Percentiles rank a stretch among this genome's conserved stretches.
These are phyloP conservation scores for Candida glucosophila DNA, from an alignment of 1,139 yeast species.

Conservation along the genomic window DNA sequence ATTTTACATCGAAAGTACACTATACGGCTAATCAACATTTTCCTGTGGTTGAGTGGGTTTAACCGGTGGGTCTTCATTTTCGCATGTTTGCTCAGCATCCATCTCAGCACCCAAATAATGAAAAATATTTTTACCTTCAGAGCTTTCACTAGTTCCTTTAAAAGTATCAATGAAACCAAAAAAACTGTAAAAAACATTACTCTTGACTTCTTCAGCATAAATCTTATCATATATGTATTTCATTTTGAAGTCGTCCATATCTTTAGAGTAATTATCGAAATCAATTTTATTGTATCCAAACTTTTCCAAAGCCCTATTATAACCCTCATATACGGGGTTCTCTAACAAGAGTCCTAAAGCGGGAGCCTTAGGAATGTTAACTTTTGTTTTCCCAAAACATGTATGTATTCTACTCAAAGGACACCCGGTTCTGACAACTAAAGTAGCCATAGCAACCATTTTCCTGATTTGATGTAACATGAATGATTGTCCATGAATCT, in stretches of 20 bases:
- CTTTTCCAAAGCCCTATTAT: slow-evolving; percentile 61
- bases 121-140: slow-evolving; percentile 44
- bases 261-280: slow-evolving; percentile 55
- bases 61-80: background rate
- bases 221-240: slow-evolving; percentile 86
- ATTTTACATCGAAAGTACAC: too few species aligned
- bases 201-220: slow-evolving; percentile 79
- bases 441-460: slow-evolving; percentile 94
- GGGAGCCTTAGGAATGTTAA: slow-evolving; percentile 96
- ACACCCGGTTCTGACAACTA: slow-evolving; percentile 78
- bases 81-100: too few species aligned
- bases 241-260: slow-evolving; percentile 82
- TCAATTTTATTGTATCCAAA: slow-evolving; percentile 76
- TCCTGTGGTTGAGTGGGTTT: slow-evolving; percentile 7
- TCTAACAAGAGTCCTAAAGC: slow-evolving; percentile 87
- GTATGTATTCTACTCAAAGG: slow-evolving; percentile 70
- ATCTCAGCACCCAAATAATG: slow-evolving; percentile 61
- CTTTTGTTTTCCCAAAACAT: slow-evolving; percentile 64
- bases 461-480: slow-evolving; percentile 98
- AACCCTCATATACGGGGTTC: slow-evolving; percentile 84
- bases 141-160: slow-evolving; percentile 20
- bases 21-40: slow-evolving; percentile 10
- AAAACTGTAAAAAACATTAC: slow-evolving; percentile 82
- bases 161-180: slow-evolving; percentile 82
- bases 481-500: slow-evolving; percentile 95